Conservation (phyloP, 768 basidiomycete genomes). For the Dictyophora rubrovolvata region DNA sequence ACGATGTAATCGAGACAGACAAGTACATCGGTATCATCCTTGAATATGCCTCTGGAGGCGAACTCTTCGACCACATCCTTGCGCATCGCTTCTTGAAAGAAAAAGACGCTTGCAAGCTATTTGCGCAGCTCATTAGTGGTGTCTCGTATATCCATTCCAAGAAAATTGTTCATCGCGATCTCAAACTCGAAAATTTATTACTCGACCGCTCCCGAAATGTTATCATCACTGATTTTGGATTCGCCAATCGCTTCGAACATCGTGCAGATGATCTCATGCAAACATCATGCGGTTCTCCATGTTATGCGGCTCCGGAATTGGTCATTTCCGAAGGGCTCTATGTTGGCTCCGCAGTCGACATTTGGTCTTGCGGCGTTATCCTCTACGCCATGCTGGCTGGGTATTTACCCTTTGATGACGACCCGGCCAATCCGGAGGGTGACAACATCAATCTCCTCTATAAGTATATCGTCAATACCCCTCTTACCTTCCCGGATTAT, state of each 20-base stretch:
- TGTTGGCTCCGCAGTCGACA: constrained; percentile 94
- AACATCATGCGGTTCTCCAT: constrained; percentile 93
- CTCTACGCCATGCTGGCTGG: constrained; percentile 95
- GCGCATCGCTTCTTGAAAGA: constrained; percentile 95
- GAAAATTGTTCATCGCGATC: constrained; percentile 98
- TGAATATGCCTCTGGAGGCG: constrained; percentile 96
- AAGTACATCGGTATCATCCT: constrained; percentile 99
- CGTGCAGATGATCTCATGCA: constrained; percentile 94
- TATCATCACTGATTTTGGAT: constrained; percentile 99
- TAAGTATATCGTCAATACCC: constrained; percentile 97
- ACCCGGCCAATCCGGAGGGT: constrained; percentile 95
- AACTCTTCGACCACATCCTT: constrained; percentile 97
- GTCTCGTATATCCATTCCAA: constrained; percentile 99
- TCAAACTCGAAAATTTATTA: constrained; percentile 96
- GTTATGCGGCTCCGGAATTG: constrained; percentile 96
- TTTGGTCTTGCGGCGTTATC: constrained; percentile 95
- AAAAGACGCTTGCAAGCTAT: constrained; percentile 87
- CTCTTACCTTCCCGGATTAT: constrained; percentile 94
- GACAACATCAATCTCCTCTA: constrained; percentile 99
- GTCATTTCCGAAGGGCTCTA: constrained; percentile 97
- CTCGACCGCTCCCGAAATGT: constrained; percentile 96
- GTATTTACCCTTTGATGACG: constrained; percentile 98
- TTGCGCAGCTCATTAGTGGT: constrained; percentile 95
- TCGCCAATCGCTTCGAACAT: constrained; percentile 96
- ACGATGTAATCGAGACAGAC: constrained; percentile 99